phyloP scores from a whole-genome alignment of 2,329 filamentous ascomycete species.

The Sporothrix brunneoviolacea region DNA sequence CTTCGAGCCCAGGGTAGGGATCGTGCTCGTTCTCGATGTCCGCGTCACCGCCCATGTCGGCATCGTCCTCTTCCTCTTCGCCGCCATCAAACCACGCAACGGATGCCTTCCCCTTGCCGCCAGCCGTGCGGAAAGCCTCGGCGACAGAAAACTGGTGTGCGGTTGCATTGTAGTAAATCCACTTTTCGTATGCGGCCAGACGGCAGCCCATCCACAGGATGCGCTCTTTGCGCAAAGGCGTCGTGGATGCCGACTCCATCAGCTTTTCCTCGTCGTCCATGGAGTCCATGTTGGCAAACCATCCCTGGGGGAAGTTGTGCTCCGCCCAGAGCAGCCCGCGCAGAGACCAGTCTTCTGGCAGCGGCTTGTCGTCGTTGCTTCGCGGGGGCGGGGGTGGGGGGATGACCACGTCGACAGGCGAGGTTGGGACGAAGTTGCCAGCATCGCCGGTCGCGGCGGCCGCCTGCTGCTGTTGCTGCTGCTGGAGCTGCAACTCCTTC shows the following conservation, averaged over 20 bases:
- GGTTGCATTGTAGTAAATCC: conserved; percentile 38
- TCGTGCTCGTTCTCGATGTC: background rate
- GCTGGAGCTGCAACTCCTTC: background rate
- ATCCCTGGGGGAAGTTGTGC: conserved; percentile 50
- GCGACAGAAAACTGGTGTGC: conserved; percentile 34
- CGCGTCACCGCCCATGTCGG: too few relatives aligned
- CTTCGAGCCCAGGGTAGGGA: background rate
- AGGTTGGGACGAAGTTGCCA: background rate
- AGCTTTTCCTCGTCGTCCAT: conserved; percentile 63
- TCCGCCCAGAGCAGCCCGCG: conserved; percentile 56
- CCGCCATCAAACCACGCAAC: too few relatives aligned
- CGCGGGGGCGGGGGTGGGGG: background rate
- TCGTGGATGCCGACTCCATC: conserved; percentile 55
- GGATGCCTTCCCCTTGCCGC: too few relatives aligned
- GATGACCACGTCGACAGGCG: background rate
- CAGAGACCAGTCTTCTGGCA: conserved; percentile 64
- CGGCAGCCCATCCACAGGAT: conserved; percentile 51
- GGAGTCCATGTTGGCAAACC: conserved; percentile 48
- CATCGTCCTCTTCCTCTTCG: background rate
- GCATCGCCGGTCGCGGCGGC: background rate
- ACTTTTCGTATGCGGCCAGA: conserved; percentile 37
- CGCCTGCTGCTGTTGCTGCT: background rate
- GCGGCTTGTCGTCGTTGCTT: conserved; percentile 40
- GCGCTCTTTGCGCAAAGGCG: conserved; percentile 49
- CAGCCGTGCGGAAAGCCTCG: background rate